Percentiles rank a stretch among this genome's conserved stretches.
These are phyloP conservation scores for Penicillium samsonianum DNA, from an alignment of 495 filamentous ascomycete species.

Conservation along the genomic window DNA sequence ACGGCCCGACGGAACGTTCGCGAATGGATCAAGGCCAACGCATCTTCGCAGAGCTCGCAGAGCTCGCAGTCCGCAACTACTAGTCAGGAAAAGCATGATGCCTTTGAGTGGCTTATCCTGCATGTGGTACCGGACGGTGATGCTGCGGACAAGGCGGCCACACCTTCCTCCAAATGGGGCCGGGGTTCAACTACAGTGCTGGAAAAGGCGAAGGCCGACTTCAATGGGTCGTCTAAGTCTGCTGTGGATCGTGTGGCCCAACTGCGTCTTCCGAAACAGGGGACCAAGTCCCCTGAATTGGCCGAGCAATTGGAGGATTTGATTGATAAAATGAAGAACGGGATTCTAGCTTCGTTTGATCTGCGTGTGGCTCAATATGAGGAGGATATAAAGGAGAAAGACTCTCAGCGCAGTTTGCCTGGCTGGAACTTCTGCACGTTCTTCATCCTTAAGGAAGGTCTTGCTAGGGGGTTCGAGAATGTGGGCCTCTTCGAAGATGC, in stretches of 20 bases:
- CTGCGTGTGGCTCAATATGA: constrained; percentile 90
- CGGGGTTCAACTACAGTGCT: constrained; percentile 76
- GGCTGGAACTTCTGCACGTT: constrained; percentile 99
- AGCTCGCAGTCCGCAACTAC: constrained; percentile 36
- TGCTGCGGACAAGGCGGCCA: constrained; percentile 64
- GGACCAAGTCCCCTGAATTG: constrained; percentile 64
- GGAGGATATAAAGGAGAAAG: constrained; percentile 93
- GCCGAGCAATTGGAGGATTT: constrained; percentile 79
- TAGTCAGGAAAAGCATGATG: constrained; percentile 83
- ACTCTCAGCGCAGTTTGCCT: constrained; percentile 81
- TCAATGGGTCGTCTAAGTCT: constrained; percentile 81
- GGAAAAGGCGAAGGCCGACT: constrained; percentile 89
- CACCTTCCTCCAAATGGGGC: constrained; percentile 77
- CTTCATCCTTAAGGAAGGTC: constrained; percentile 93
- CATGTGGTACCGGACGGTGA: constrained; percentile 73
- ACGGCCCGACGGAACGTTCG: constrained; percentile 73
- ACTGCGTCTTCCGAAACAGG: constrained; percentile 64
- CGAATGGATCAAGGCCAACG: constrained; percentile 87
- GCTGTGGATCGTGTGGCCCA: constrained; percentile 80
- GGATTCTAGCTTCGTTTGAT: constrained; percentile 89
- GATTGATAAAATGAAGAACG: constrained; percentile 79
- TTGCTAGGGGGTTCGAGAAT: constrained; percentile 92
- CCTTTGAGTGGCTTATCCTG: constrained; percentile 94
- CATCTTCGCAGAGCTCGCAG: constrained; percentile 47
- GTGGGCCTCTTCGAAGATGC: constrained; percentile 96